Base-by-base conservation (phyloP, 768 basidiomycete genomes). In the Sarcomyxa edulis region DNA sequence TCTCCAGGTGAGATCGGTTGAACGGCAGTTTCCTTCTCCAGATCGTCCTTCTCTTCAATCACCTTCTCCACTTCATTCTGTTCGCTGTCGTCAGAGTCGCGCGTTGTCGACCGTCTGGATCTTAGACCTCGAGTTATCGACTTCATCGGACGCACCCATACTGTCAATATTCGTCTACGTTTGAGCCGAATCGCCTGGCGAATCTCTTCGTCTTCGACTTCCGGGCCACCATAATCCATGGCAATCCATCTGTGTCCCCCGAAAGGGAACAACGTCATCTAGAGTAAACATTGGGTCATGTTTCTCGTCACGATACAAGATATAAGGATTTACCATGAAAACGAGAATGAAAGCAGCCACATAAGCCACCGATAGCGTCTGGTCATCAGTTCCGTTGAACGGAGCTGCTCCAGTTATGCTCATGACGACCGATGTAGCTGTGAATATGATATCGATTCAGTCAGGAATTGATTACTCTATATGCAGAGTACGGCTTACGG, bases 221-320 rank as follows among this genome's bases (percentile, higher is more conserved):
- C 81, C 1, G 80, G 76, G 0, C 81, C 82, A 10, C 60, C 62
- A 45, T 73, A 87, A 52, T 89, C 85, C 64, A 72, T 71, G 14
- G 66, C 64, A 18, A 87, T 59, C 47, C 70, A 63, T 3, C 64
- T 65, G 42, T 69, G 63, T 2, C 70, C 79, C 11, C 84, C 83
- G 23, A 75, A 50, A 0, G 83, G 76, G 50, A 85, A 86, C 11
- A 86, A 61, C 0, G 78, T 78, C 10, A 84, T 48, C 80, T 83
- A 40, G 22, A 16, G 4, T 32, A 24, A 15, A 20, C n/a, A 29
- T 22, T 37, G 29, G 10, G 6, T 16, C 12, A 34, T 9, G 3
- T 28, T 27, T n/a, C 6, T 29, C 7, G 14, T 21, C 12, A n/a
- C 22, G 6, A 23, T n/a, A 21, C n/a, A 24, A 39, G 29, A 28